A percentile compares a stretch with the other conserved stretches of the same genome.
Conservation (phyloP, 1,284 basidiomycete species). For the Cutaneotrichosporon spelunceum region DNA sequence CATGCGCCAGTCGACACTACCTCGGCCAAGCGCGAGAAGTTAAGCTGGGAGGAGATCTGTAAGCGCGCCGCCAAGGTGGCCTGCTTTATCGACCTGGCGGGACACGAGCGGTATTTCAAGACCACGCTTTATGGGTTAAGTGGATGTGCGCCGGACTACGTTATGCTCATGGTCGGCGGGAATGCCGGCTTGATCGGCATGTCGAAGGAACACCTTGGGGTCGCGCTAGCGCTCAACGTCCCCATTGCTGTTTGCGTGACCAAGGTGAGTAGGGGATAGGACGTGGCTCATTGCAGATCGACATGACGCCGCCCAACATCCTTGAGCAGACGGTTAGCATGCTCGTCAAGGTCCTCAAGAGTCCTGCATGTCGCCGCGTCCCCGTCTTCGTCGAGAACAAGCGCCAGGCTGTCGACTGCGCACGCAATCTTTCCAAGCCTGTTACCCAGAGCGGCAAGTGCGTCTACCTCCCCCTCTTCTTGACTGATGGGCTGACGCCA, state of each 20-base stretch:
- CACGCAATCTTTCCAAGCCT: slow-evolving; percentile 64
- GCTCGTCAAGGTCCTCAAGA: slow-evolving; percentile 86
- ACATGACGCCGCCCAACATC: slow-evolving; percentile 94
- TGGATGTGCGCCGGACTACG: slow-evolving; percentile 90
- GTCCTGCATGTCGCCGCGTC: slow-evolving; percentile 80
- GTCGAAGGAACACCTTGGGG: slow-evolving; percentile 95
- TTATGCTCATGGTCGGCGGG: slow-evolving; percentile 91
- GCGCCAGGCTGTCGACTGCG: slow-evolving; percentile 69
- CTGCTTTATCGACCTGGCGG: slow-evolving; percentile 89
- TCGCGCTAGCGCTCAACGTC: slow-evolving; percentile 87
- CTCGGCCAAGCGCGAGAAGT: slow-evolving; percentile 72
- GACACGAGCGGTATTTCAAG: slow-evolving; percentile 75
- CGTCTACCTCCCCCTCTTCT: slow-evolving; percentile 20
- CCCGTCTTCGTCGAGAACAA: slow-evolving; percentile 52
- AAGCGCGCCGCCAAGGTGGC: slow-evolving; percentile 85
- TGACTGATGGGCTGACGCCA: not conserved
- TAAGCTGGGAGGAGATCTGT: slow-evolving; percentile 96
- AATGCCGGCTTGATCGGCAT: slow-evolving; percentile 95
- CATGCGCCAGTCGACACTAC: slow-evolving; percentile 61
- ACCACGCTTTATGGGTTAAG: slow-evolving; percentile 94
- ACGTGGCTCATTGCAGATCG: slow-evolving; percentile 61
- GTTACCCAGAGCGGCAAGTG: slow-evolving; percentile 60
- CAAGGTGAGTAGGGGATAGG: slow-evolving; percentile 62
- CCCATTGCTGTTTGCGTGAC: slow-evolving; percentile 93
- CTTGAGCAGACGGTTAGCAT: slow-evolving; percentile 87